Base-by-base conservation (phyloP, 1,284 basidiomycete genomes). In the Singerocomus rubriflavus region DNA sequence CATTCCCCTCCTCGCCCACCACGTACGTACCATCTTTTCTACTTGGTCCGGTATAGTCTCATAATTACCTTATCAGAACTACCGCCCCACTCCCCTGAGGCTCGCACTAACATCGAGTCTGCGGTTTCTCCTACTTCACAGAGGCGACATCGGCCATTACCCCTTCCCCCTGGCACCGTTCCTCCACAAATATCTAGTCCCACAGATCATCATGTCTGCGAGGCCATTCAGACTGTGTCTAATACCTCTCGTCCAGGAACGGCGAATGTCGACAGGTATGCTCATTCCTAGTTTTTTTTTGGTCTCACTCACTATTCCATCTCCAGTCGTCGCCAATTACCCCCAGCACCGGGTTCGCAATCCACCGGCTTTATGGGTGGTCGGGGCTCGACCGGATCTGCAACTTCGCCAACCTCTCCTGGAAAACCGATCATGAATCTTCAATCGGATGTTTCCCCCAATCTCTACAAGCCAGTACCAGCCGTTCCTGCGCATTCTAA, bases 91-190 rank as follows among this genome's bases (percentile, higher is more conserved):
- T 14, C 50, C 16, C 50, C 59, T 42, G 64, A 67, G 14, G 27
- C 46, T n/a, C 63, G 55, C 38, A 17, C 54, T 40, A 64, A 48
- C 33, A 34, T 50, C 29, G 65, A 69, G 4, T 30, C 62, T n/a
- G 29, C 64, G 1, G n/a, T 66, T 14, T 69, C 74, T 21, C 66
- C 74, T 30, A 65, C 66, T 17, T 59, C 67, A 3, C 71, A 73
- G 40, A 67, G 68, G 35, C 61, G 65, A 48, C 53, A 48, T 6
- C 54, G 68, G 25, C 68, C 68, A 4, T 50, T 70, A 13, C 68
- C 68, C 0, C 59, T 56, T 4, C 67, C 62, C 12, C 69, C 70
- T 21, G 55, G 65, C 37, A 50, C 54, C 4, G 39, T 46, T 25
- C 39, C 25, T 14, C 44, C 46, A 4, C 48, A 66, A 4, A 39